Percentiles rank a stretch among this genome's conserved stretches.
Conservation (phyloP, 73 alveolate species). For the Paramecium primaurelia region DNA sequence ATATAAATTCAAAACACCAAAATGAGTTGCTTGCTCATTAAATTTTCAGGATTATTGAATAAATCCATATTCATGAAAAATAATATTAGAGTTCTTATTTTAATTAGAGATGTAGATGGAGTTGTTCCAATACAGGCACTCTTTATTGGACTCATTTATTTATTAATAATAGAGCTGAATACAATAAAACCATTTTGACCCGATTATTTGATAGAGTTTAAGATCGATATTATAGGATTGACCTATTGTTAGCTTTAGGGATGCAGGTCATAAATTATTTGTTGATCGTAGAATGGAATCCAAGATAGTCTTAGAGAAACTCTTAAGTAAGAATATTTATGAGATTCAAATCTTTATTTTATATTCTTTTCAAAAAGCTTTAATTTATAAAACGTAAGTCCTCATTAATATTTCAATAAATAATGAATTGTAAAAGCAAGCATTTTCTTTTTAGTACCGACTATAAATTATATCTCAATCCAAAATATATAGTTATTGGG, state of each 20-base stretch:
- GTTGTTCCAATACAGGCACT: slow-evolving; percentile 40
- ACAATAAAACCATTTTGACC: slow-evolving; percentile 40
- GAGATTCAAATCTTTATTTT: background rate
- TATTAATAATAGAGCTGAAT: background rate
- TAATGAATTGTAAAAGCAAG: background rate
- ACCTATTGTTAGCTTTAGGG: background rate
- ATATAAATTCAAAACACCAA: background rate
- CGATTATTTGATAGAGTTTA: background rate
- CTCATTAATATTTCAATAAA: background rate
- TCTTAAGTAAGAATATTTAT: background rate
- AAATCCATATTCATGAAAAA: background rate
- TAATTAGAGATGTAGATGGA: slow-evolving; percentile 21
- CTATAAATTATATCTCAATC: background rate
- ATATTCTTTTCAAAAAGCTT: background rate
- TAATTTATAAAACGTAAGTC: background rate
- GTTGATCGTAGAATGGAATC: background rate
- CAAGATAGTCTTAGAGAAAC: slow-evolving; percentile 66
- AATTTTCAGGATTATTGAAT: background rate
- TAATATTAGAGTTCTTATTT: background rate
- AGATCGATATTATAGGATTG: slow-evolving; percentile 1
- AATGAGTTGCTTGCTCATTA: background rate
- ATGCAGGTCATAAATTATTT: slow-evolving; percentile 1
- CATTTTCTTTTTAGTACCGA: background rate
- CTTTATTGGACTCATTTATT: background rate
- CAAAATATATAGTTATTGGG: background rate